These are phyloP conservation scores for Carnegiea gigantea DNA, from an alignment of 179 eudicot species.

Conservation along the genomic window DNA sequence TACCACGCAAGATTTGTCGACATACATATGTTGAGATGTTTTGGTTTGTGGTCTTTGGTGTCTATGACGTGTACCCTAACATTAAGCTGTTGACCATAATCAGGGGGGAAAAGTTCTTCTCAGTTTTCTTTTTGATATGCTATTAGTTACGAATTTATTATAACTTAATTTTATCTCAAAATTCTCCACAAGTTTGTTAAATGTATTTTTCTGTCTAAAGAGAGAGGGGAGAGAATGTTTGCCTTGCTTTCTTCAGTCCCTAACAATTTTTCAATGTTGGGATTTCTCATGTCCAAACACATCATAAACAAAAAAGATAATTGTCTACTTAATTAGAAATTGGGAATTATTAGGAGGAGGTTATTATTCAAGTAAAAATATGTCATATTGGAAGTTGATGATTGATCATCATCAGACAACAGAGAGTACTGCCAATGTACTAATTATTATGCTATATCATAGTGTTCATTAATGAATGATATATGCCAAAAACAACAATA, in stretches of 20 bases:
- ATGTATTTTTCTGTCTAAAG: not conserved
- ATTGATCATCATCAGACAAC: conserved; percentile 4
- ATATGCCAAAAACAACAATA: not conserved
- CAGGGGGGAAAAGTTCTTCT: too few species aligned
- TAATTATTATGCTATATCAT: too few species aligned
- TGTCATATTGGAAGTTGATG: not conserved
- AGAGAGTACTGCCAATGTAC: not conserved
- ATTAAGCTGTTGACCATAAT: too few species aligned
- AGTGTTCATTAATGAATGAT: not conserved
- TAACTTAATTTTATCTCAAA: too few species aligned
- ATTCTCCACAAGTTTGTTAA: not conserved
- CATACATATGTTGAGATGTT: too few species aligned
- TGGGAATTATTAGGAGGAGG: not conserved
- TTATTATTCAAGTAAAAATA: not conserved
- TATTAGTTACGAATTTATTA: too few species aligned
- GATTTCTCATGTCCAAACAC: not conserved
- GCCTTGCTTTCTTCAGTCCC: not conserved
- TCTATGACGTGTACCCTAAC: too few species aligned
- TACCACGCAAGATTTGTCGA: too few species aligned
- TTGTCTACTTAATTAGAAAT: not conserved
- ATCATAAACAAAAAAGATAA: too few species aligned
- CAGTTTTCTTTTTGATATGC: too few species aligned
- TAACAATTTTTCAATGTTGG: too few species aligned
- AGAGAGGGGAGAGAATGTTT: not conserved
- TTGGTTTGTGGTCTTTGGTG: too few species aligned